Evolutionary conservation across 345 rosid species (phyloP), one percentile per base, ranked within the genome.

Genomic region (Carallia brachiata): DNA sequence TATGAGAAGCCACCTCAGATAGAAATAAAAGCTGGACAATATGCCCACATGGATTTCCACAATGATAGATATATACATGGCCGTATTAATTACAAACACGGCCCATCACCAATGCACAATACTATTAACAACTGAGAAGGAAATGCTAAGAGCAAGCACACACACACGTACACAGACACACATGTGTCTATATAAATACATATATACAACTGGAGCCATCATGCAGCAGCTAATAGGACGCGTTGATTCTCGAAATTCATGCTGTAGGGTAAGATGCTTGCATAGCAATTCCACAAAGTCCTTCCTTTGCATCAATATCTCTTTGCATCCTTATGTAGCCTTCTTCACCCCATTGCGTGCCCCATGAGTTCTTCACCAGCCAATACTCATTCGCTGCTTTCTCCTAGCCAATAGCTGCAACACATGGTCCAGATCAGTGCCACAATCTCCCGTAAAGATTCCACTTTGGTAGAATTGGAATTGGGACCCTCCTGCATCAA

Each of bases 291-390:
- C 59, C 59, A 23, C 59, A 55, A 7, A 55, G 59, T 23, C 59
- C 59, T 55, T 0, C 59, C 59, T 55, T 2, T 55, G 59, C 59
- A 55, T 19, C 30, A 23, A 55, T 4, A 23, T 55, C 59, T 55
- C 30, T 55, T 55, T 55, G 59, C 9, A 55, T 23, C 59, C 59
- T 55, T 23, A 55, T 28, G 12, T 55, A 55, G 4, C 59, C 59
- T 55, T 55, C 30, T 55, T 55, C 59, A n/a, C 59, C 59, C 59
- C 59, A 55, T 55, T 55, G 59, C 7, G 31, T 27, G 30, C 15
- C 53, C 71, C 80, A 64, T 9, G 80, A 77, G 66, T 77, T 72
- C 77, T 77, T 77, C 31, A 77, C 63, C 10, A 72, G 31, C 77
- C 77, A 77, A 55, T 73, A 69, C 27, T 63, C 52, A 59, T 66